These are phyloP conservation scores for Kurtzmaniella quercitrusa DNA, from an alignment of 1,139 yeast genomes.

Conservation along the genomic window DNA sequence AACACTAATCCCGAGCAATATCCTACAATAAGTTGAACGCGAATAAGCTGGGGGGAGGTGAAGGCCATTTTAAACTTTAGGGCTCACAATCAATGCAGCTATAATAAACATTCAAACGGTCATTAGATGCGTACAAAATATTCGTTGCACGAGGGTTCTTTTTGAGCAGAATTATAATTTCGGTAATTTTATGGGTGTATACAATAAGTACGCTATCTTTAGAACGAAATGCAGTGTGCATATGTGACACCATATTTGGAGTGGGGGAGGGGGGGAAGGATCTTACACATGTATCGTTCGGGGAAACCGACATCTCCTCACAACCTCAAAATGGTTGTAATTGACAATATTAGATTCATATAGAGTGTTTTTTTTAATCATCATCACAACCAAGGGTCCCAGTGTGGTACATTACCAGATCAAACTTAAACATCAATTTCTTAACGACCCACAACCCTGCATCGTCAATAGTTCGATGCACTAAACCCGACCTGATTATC, in stretches of 20 bases:
- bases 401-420: background rate
- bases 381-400: background rate
- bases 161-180: background rate
- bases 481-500: no score
- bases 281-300: background rate
- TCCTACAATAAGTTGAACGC: background rate
- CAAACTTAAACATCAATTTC: background rate
- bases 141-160: background rate
- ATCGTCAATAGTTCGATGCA: background rate
- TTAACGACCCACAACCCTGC: background rate
- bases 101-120: background rate
- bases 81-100: background rate
- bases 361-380: background rate
- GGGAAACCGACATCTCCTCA: background rate
- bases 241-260: background rate
- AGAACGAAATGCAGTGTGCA: background rate
- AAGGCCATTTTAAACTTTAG: no score
- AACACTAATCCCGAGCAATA: no score
- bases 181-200: background rate
- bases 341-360: background rate
- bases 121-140: background rate
- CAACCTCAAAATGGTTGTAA: background rate
- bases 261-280: background rate
- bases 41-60: no score
- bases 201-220: background rate